These are phyloP conservation scores for Dactylonectria macrodidyma DNA, from an alignment of 2,329 filamentous ascomycete species.

Conservation along the genomic window DNA sequence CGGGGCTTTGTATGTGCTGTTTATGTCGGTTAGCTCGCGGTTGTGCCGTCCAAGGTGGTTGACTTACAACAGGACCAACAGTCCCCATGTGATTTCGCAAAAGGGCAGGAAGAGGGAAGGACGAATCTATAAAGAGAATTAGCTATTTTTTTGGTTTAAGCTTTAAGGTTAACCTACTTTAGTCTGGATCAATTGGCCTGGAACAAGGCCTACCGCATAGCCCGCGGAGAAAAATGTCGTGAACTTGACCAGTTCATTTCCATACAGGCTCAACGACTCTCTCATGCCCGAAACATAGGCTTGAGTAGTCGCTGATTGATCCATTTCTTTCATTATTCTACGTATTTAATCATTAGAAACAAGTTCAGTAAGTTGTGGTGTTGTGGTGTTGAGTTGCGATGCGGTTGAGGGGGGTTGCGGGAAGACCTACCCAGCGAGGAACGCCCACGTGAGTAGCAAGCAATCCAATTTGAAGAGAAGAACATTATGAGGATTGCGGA, in stretches of 20 bases:
- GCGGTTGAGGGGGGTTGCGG: background rate
- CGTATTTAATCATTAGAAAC: background rate
- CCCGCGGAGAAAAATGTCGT: constrained; percentile 71
- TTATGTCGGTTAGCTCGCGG: background rate
- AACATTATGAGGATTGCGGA: constrained; percentile 51
- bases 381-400: background rate
- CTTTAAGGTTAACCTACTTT: constrained; percentile 30
- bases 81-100: constrained; percentile 54
- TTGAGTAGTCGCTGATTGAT: constrained; percentile 55
- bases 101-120: constrained; percentile 58
- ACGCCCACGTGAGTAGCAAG: constrained; percentile 55
- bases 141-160: background rate
- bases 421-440: constrained; percentile 49
- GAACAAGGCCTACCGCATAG: constrained; percentile 66
- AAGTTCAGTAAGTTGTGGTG: background rate
- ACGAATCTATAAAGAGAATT: constrained; percentile 43
- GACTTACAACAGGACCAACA: constrained; percentile 46
- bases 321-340: constrained; percentile 54
- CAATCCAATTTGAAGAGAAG: constrained; percentile 54
- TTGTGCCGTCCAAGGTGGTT: fast-evolving
- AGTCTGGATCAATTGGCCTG: constrained; percentile 57
- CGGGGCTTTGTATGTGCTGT: constrained; percentile 50
- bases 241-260: constrained; percentile 69
- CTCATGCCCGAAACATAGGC: constrained; percentile 57
- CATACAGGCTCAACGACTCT: constrained; percentile 50